Base-by-base conservation (phyloP, 495 filamentous ascomycete genomes). In the Lindgomyces ingoldianus region DNA sequence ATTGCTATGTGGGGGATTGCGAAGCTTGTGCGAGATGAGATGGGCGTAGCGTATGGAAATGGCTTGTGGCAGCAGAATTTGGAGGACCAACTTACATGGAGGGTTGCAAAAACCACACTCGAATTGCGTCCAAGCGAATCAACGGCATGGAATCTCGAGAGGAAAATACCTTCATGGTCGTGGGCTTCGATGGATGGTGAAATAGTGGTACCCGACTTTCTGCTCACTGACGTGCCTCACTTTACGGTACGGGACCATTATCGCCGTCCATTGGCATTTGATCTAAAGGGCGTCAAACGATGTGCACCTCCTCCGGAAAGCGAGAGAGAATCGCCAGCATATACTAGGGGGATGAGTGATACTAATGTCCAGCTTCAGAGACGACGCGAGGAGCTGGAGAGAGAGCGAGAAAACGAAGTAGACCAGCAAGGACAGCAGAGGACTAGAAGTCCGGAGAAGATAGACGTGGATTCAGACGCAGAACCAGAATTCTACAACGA, bases 1-100 rank as follows among this genome's bases (percentile, higher is more conserved):
- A 46, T 69, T 10, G 65, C 65, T 2, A 55, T 69, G 12, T 69
- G 65, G 65, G 41, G 65, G 11, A 60, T 69, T 24, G 65, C 65
- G 26, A 69, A 69, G 49, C 54, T 69, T 19, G 54, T 64, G 18
- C 60, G 60, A 2, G 65, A 69, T 47, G 47, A 10, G 19, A 14
- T 55, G 9, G 53, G 26, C 3, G 46, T 56, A 14, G 53, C 51
- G 25, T 68, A 68, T 18, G 65, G 45, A 22, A 11, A 11, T 11
- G 65, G 65, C 12, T 21, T 68, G 6, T 68, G 65, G 65, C 47
- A 58, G 25, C 11, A 53, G 1, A 48, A 53, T 25, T 26, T 68
- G 14, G 65, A 57, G 30, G 60, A 68, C 10, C 65, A 68, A 19
- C 33, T 68, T n/a, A 53, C 59, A 1, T 68, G 65, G 65, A 50